Base-by-base conservation (phyloP, 345 rosid species). In the Hevea brasiliensis region DNA sequence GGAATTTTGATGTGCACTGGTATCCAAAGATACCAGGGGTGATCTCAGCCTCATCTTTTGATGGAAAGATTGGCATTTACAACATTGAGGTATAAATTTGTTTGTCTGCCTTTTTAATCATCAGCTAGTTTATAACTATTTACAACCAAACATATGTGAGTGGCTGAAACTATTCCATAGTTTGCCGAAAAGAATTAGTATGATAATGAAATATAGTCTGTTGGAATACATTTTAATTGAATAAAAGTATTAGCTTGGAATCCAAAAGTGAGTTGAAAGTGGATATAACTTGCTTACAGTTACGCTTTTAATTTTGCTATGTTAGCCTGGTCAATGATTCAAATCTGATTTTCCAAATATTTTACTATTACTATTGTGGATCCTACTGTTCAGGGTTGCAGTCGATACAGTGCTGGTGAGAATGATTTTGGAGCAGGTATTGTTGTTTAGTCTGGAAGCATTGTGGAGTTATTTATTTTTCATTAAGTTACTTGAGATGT, bases 1-100 rank as follows among this genome's bases (percentile, higher is more conserved):
- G 98, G 99, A 96, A 91, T 81, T 96, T 96, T 74, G 99, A 96
- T 81, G 88, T 96, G 61, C 99, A 96, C 71, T 96, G 99, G 99
- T 96, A 91, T 82, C 85, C 98, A 44, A 89, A 84, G 84, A 90
- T 96, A 65, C 98, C 97, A 8, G 99, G 99, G 81, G 90, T 96
- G 55, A 90, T 96, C 78, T 86, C 98, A 75, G 93, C 99, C 72
- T 96, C 98, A 68, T 93, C 99, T 27, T 96, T 91, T 86, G 99
- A 96, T 80, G 97, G 97, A 61, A 91, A 91, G 84, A 87, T 96
- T 79, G 97, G 97, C 66, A 81, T 96, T 68, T 93, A 93, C 83
- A 96, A 96, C 77, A 88, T 91, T 73, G 99, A 96, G 99, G 99
- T 93, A 81, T 68, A 61, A 20, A 35, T 53, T 64, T 54, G 18